A percentile compares a stretch with the other conserved stretches of the same genome.
phyloP scores from a whole-genome alignment of 257 asterid genomes.

The Solanum chiquidenum region DNA sequence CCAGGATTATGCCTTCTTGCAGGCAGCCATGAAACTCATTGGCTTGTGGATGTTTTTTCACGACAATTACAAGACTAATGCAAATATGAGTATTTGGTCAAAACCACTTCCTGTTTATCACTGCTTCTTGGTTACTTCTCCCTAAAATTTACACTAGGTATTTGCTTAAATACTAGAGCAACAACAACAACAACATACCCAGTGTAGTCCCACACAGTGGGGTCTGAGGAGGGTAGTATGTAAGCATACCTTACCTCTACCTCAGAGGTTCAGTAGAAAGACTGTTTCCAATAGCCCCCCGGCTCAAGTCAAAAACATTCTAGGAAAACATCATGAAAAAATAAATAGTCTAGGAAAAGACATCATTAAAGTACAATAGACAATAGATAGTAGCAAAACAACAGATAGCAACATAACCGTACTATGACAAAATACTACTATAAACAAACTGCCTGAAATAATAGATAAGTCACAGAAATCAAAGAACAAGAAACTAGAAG shows the following conservation, averaged over 20 bases:
- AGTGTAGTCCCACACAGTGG: not conserved
- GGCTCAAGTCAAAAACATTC: not conserved
- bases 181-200: not conserved
- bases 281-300: not conserved
- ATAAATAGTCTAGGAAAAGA: not conserved
- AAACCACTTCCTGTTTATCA: not conserved
- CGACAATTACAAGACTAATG: not conserved
- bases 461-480: not conserved
- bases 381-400: not conserved
- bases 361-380: not conserved
- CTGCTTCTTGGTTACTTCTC: not conserved
- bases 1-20: not conserved
- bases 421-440: not conserved
- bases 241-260: not conserved
- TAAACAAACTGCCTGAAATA: not conserved
- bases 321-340: not conserved
- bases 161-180: not conserved
- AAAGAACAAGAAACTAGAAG: not conserved
- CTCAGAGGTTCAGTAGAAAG: not conserved
- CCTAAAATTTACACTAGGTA: not conserved
- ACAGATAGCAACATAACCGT: not conserved
- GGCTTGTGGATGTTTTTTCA: not conserved
- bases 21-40: not conserved
- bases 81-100: not conserved
- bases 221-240: not conserved